Evolutionary conservation across 179 eudicot genomes (phyloP).

Genomic region (Nepenthes alata): DNA sequence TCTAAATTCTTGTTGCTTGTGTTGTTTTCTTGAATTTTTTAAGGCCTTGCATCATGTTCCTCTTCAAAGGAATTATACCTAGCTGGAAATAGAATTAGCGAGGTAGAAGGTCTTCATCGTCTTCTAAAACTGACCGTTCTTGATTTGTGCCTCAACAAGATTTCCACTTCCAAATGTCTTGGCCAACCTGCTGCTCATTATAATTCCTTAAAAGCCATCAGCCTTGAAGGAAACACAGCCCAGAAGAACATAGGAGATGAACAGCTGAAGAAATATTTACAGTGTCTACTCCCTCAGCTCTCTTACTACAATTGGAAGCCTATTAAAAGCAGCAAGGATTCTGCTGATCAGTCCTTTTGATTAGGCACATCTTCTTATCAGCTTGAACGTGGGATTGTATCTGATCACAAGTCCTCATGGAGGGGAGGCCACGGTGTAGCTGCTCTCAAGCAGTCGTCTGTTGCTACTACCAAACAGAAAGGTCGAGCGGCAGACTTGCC

Average conservation of each 20-base stretch:
- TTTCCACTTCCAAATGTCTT: conserved; percentile 72
- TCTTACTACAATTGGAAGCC: conserved; percentile 70
- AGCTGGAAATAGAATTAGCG: conserved; percentile 98
- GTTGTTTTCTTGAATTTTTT: conserved; percentile 3
- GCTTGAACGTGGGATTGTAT: conserved; percentile 40
- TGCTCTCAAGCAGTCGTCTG: conserved; percentile 26
- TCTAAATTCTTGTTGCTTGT: not conserved
- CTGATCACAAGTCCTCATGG: conserved; percentile 45
- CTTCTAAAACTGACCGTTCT: conserved; percentile 68
- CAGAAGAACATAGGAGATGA: conserved; percentile 91
- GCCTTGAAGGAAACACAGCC: conserved; percentile 95
- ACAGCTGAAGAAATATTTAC: conserved; percentile 62
- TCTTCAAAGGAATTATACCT: conserved; percentile 75
- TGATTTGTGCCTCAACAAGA: conserved; percentile 81
- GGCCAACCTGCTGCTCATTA: conserved; percentile 96
- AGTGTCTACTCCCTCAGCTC: conserved; percentile 64
- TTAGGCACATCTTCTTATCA: conserved; percentile 41
- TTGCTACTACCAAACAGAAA: conserved; percentile 36
- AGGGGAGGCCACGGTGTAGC: conserved; percentile 27
- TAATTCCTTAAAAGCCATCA: conserved; percentile 76
- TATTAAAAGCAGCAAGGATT: conserved; percentile 57
- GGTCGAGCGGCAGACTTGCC: conserved; percentile 25
- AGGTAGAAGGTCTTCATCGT: conserved; percentile 95
- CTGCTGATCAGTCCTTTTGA: conserved; percentile 56
- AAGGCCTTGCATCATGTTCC: conserved; percentile 80